These are phyloP conservation scores for Aureobasidium sp. DNA, from an alignment of 2,329 filamentous ascomycete species.

Conservation along the genomic window DNA sequence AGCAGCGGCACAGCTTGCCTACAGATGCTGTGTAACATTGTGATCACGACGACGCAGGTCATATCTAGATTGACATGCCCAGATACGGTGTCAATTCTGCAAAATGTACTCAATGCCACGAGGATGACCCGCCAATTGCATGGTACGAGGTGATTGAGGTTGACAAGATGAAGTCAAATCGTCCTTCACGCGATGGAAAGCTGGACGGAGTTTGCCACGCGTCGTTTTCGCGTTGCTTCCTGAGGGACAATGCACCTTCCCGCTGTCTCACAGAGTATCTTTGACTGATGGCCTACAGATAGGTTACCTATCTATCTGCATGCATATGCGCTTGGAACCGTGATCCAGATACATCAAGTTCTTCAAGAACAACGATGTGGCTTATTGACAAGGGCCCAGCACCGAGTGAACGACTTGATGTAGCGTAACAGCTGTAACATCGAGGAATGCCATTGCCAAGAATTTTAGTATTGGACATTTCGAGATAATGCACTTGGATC, in stretches of 20 bases:
- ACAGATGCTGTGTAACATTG: background rate
- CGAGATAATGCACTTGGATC: background rate
- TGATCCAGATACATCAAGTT: too few relatives aligned
- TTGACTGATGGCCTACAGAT: background rate
- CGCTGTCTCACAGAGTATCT: background rate
- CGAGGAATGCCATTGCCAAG: background rate
- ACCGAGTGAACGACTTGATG: too few relatives aligned
- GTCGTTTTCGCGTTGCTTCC: background rate
- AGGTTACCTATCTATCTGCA: background rate
- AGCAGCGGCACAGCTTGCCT: background rate
- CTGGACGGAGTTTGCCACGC: background rate
- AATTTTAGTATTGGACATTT: background rate
- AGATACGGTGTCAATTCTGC: background rate
- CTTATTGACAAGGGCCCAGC: too few relatives aligned
- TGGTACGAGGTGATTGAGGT: background rate
- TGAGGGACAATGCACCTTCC: background rate
- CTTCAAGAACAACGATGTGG: too few relatives aligned
- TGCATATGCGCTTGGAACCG: background rate
- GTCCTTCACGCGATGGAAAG: background rate
- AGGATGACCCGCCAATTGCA: background rate
- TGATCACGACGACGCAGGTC: background rate
- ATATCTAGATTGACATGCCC: background rate
- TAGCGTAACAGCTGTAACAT: too few relatives aligned
- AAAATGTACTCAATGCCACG: background rate
- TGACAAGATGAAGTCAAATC: background rate